Evolutionary conservation across 345 rosid genomes (phyloP), one percentile per base, ranked within the genome.

Genomic region (Populus davidiana): DNA sequence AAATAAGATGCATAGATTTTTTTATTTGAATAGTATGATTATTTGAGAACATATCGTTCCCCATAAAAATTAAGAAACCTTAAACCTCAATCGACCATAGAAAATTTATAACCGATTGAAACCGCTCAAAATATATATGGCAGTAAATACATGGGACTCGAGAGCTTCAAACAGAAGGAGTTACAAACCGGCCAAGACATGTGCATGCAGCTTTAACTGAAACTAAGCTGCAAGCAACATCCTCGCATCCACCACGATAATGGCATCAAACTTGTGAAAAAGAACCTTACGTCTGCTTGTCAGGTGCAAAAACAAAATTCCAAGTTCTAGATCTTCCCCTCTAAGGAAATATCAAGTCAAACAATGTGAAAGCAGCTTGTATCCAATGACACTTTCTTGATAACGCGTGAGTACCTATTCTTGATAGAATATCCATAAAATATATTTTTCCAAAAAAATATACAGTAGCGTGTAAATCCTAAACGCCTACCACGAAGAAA

Each of bases 311-410:
- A 62, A n/a, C 2, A n/a, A 11, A 14, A 47, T 71, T 82, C 78
- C 43, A 75, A 59, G 33, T 84, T 81, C 82, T 75, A 69, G 35
- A 11, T 39, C 33, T 73, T 78, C 74, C 35, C 67, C 17, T 20
- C 0, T 0, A 8, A 13, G 8, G 54, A 62, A 74, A 59, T 16
- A 17, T 41, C 11, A 1, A 11, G 85, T 81, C 81, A 66, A 8
- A 54, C 49, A 64, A 62, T 59, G 54, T 50, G 50, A 59, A 79
- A 50, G 56, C 38, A 41, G 29, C 11, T 47, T 31, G 63, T 11
- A 56, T 9, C 50, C 14, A 39, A 23, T 5, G 16, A 13, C 47
- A 13, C 16, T 31, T 49, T 44, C 31, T 18, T 64, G 69, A 31
- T 2, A 2, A 65, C 41, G 39, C 39, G 63, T n/a, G 14, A 10